These are phyloP conservation scores for Calonectria montana DNA, from an alignment of 2,329 filamentous ascomycete species.

Conservation along the genomic window DNA sequence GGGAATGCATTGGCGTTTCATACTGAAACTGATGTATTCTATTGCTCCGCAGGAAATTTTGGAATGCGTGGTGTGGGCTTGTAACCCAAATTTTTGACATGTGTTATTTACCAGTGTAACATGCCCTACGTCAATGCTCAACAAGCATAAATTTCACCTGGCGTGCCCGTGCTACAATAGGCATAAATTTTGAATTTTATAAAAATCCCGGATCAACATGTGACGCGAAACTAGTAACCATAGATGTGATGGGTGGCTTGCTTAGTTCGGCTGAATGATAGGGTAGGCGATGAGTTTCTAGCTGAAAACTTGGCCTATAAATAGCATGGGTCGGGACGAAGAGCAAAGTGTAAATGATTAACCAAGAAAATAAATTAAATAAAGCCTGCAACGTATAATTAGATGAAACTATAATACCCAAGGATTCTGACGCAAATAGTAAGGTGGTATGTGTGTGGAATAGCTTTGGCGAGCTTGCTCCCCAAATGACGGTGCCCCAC, in stretches of 20 bases:
- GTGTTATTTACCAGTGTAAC: not conserved
- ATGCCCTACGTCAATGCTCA: not conserved
- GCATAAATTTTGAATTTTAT: not conserved
- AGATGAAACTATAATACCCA: not conserved
- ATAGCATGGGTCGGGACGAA: not conserved
- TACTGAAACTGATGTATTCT: not conserved
- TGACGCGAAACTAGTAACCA: too few relatives aligned
- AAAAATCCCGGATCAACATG: not conserved
- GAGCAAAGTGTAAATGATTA: not conserved
- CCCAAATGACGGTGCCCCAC: not conserved
- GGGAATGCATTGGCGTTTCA: not conserved
- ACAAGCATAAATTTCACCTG: too few relatives aligned
- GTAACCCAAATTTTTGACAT: not conserved
- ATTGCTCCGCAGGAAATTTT: not conserved
- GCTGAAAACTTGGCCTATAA: not conserved
- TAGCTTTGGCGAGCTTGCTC: not conserved
- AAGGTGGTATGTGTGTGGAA: not conserved
- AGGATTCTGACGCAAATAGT: not conserved
- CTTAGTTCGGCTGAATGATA: not conserved
- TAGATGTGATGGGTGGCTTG: not conserved
- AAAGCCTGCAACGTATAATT: not conserved
- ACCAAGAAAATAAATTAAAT: not conserved
- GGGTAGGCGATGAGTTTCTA: not conserved
- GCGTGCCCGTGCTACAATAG: not conserved
- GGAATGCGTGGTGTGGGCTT: not conserved